A percentile compares a stretch with the other conserved stretches of the same genome.
Conservation (phyloP, 2,329 filamentous ascomycete species). For the Fusarium nygamai region DNA sequence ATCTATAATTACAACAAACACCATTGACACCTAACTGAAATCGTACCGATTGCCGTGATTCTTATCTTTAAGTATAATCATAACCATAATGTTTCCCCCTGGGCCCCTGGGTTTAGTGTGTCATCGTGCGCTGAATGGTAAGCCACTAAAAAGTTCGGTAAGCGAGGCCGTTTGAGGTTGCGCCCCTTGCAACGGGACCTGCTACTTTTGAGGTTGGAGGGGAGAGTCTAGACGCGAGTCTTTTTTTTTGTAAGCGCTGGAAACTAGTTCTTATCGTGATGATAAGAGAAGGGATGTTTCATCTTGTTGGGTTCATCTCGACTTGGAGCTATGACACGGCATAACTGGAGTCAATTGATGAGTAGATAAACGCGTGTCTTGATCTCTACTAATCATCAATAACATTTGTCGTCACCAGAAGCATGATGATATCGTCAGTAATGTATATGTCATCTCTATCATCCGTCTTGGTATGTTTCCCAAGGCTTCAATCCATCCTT, state of each 20-base stretch:
- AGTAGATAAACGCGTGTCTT: fast-evolving
- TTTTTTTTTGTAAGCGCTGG: not conserved
- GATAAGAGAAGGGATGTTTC: not conserved
- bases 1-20: not conserved
- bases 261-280: fast-evolving
- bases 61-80: not conserved
- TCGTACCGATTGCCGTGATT: not conserved
- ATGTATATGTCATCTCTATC: fast-evolving
- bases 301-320: not conserved
- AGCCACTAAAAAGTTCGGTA: not conserved
- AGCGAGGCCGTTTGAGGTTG: constrained; percentile 3
- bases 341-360: not conserved
- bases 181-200: not conserved
- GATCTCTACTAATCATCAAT: too few relatives aligned
- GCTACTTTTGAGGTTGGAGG: not conserved
- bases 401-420: fast-evolving
- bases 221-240: not conserved
- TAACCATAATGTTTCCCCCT: not conserved
- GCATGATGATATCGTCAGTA: too few relatives aligned
- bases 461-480: not conserved
- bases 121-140: not conserved
- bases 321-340: too few relatives aligned
- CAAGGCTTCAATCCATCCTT: not conserved
- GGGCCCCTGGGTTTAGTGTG: not conserved
- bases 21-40: not conserved